Conservation (phyloP, 495 filamentous ascomycete genomes). For the Penicillium samsonianum region DNA sequence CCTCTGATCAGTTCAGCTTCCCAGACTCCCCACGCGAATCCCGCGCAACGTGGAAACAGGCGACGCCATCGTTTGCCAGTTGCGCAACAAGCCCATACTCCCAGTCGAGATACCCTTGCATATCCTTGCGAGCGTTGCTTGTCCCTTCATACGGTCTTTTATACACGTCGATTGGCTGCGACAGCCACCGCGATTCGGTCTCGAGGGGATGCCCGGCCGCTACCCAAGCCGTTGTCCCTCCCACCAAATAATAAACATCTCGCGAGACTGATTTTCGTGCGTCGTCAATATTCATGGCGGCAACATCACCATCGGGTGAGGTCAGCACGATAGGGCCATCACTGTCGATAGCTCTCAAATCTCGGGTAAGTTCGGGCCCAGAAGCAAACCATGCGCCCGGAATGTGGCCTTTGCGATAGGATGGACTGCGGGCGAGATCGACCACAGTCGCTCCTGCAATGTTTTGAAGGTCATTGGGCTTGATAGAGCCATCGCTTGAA, state of each 20-base stretch:
- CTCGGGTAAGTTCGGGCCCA: constrained; percentile 26
- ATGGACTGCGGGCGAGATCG: constrained; percentile 31
- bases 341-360: constrained; percentile 12
- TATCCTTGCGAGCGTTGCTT: constrained; percentile 28
- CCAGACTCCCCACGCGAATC: constrained; percentile 3
- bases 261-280: constrained; percentile 9
- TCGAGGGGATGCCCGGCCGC: constrained; percentile 21
- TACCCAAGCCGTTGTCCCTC: constrained; percentile 29
- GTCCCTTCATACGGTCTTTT: constrained; percentile 33
- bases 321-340: constrained; percentile 29
- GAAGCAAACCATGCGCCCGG: constrained; percentile 31
- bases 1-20: neutral
- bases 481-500: constrained; percentile 8
- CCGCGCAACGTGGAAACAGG: constrained; percentile 26
- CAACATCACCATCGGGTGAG: constrained; percentile 35
- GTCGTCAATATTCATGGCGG: constrained; percentile 39
- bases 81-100: constrained; percentile 33
- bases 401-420: constrained; percentile 29
- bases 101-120: constrained; percentile 35
- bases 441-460: constrained; percentile 18
- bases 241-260: constrained; percentile 18
- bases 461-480: constrained; percentile 6
- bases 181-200: constrained; percentile 26
- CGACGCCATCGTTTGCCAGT: constrained; percentile 30
- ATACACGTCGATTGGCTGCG: constrained; percentile 30